phyloP scores from a whole-genome alignment of 2,329 filamentous ascomycete species.

The Botrytis deweyae region DNA sequence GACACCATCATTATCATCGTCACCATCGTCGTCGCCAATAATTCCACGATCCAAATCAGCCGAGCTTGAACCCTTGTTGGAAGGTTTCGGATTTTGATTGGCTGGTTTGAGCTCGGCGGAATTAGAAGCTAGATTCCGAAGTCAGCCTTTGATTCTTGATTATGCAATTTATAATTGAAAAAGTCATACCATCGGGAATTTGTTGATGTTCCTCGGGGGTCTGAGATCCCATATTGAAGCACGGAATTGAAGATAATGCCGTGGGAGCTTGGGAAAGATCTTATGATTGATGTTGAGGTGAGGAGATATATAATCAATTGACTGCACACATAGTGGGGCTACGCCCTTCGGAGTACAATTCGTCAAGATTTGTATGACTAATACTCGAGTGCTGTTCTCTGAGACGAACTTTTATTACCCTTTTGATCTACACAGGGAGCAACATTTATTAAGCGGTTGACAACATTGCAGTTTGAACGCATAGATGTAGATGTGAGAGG shows the following conservation, averaged over 20 bases:
- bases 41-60: conserved; percentile 33
- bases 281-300: not conserved
- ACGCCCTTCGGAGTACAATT: not conserved
- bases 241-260: not conserved
- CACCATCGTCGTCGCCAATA: conserved; percentile 28
- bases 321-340: not conserved
- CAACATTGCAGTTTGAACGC: not conserved
- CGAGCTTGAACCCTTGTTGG: conserved; percentile 25
- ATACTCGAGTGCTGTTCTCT: not conserved
- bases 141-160: conserved; percentile 13
- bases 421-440: not conserved
- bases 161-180: not conserved
- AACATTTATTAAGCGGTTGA: too few relatives aligned
- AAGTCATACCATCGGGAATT: conserved; percentile 27
- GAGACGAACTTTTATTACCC: not conserved
- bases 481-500: not conserved
- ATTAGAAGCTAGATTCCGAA: conserved; percentile 23
- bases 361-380: not conserved
- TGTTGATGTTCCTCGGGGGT: conserved; percentile 12
- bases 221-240: conserved; percentile 13
- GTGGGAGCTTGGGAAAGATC: not conserved
- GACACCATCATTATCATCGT: conserved; percentile 29
- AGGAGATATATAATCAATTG: not conserved
- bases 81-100: conserved; percentile 22
- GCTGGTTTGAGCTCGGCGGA: conserved; percentile 28